Evolutionary conservation across 176 grass and related monocot genomes (phyloP).

Genomic region (Pontederia paniculata): DNA sequence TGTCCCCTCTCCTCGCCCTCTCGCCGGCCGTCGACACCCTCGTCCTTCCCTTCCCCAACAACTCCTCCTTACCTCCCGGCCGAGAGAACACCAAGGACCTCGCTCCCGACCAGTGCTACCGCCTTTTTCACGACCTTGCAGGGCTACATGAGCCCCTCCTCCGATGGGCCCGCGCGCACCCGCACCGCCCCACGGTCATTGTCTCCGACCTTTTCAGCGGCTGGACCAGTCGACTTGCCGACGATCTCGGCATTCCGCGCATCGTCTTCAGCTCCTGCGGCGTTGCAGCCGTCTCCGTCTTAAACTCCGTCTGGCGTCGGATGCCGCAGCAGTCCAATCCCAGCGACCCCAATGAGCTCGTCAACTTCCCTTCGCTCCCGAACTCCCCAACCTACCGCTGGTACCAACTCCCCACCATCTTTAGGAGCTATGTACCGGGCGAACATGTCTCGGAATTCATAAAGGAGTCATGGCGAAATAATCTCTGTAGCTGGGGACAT

Average conservation of each 20-base stretch:
- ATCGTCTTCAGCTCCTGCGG: slow-evolving; percentile 3
- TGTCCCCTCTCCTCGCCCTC: slow-evolving; percentile 1
- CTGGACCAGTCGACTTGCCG: slow-evolving; percentile 25
- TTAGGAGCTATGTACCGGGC: not conserved
- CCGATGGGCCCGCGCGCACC: slow-evolving; percentile 30
- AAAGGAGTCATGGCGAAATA: not conserved
- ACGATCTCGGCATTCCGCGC: slow-evolving; percentile 16
- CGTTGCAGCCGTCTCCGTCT: not conserved
- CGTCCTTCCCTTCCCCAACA: no score
- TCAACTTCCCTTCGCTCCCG: not conserved
- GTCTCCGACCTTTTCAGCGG: slow-evolving; percentile 46
- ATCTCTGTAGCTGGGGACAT: slow-evolving; percentile 26
- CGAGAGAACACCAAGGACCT: not conserved
- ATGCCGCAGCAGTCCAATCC: not conserved
- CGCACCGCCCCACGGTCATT: slow-evolving; percentile 14
- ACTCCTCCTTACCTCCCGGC: slow-evolving; percentile 23
- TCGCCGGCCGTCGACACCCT: not conserved
- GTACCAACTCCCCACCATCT: not conserved
- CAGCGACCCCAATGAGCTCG: not conserved
- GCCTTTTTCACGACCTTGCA: slow-evolving; percentile 4
- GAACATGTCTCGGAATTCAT: slow-evolving; percentile 1
- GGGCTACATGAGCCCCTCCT: slow-evolving; percentile 19
- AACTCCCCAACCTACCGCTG: not conserved
- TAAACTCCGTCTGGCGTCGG: slow-evolving; percentile 4
- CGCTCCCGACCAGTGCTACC: rapidly evolving